phyloP scores from a whole-genome alignment of 352 stramenopile genomes.

The Globisporangium nodosum region DNA sequence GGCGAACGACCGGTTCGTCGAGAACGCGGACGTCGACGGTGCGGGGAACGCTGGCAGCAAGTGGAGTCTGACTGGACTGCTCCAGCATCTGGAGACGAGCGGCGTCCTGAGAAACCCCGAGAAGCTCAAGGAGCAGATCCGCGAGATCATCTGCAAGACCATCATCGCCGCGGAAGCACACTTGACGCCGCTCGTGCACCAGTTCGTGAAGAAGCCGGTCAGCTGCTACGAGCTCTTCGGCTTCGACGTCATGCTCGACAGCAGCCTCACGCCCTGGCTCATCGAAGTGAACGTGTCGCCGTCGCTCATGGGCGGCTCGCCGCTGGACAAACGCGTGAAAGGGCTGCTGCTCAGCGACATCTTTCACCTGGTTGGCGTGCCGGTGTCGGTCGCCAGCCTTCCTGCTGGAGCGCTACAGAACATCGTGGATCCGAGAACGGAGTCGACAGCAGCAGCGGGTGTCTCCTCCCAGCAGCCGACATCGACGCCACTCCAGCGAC shows the following conservation, averaged over 20 bases:
- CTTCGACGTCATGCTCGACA: slow-evolving; percentile 85
- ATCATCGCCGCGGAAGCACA: not conserved
- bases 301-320: slow-evolving; percentile 77
- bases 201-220: slow-evolving; percentile 89
- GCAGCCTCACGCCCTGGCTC: slow-evolving; percentile 75
- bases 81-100: slow-evolving; percentile 36
- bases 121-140: slow-evolving; percentile 31
- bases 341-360: slow-evolving; percentile 84
- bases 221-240: slow-evolving; percentile 88
- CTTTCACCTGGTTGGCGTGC: slow-evolving; percentile 73
- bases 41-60: slow-evolving; percentile 50
- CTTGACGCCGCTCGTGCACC: slow-evolving; percentile 43
- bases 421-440: slow-evolving; percentile 40
- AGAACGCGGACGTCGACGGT: slow-evolving; percentile 56
- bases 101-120: slow-evolving; percentile 4
- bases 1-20: slow-evolving; percentile 76
- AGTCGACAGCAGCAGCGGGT: slow-evolving; percentile 24
- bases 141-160: slow-evolving; percentile 18
- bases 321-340: slow-evolving; percentile 89
- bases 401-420: slow-evolving; percentile 26
- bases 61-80: slow-evolving; percentile 68
- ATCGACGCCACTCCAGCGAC: not conserved
- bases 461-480: not conserved
- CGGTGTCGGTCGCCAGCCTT: slow-evolving; percentile 18
- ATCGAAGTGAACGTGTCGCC: slow-evolving; percentile 91